phyloP scores from a whole-genome alignment of 2,329 filamentous ascomycete species.

The Drechslera avenae region DNA sequence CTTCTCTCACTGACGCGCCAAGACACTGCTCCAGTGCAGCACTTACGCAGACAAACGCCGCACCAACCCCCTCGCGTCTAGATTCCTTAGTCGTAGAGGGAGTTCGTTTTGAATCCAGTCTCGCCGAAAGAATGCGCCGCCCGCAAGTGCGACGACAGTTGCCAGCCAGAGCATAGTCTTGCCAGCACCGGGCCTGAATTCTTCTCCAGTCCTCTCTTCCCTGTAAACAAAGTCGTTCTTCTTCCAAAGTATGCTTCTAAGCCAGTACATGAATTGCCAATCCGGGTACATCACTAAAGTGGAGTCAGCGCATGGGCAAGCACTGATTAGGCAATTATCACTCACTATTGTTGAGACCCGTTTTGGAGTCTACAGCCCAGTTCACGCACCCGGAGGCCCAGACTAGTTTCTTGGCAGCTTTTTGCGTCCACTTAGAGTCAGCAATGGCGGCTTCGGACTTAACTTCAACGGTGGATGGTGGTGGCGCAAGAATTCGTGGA shows the following conservation, averaged over 20 bases:
- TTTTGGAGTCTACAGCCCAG: conserved; percentile 58
- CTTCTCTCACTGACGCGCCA: background rate
- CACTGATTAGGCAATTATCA: background rate
- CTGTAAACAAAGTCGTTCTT: conserved; percentile 48
- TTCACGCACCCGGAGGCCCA: conserved; percentile 58
- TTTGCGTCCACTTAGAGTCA: conserved; percentile 51
- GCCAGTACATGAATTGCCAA: conserved; percentile 58
- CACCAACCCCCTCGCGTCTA: conserved; percentile 10
- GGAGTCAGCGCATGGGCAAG: background rate
- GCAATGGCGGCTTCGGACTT: conserved; percentile 42
- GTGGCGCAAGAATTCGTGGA: conserved; percentile 25
- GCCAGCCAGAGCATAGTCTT: conserved; percentile 15
- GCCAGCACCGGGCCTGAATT: conserved; percentile 20
- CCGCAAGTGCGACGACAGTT: conserved; percentile 13
- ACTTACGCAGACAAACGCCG: conserved; percentile 4
- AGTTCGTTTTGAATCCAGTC: conserved; percentile 24
- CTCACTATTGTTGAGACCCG: conserved; percentile 53
- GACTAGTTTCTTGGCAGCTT: conserved; percentile 52
- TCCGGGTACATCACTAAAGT: conserved; percentile 56
- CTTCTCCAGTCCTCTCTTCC: conserved; percentile 25
- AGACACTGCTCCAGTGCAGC: background rate
- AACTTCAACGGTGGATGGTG: conserved; percentile 45
- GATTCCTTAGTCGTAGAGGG: conserved; percentile 11
- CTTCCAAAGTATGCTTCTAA: conserved; percentile 54
- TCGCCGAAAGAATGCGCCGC: conserved; percentile 19